Percentiles rank a stretch among this genome's conserved stretches.
These are phyloP conservation scores for Choiromyces venosus DNA, from an alignment of 495 filamentous ascomycete species.

Conservation along the genomic window DNA sequence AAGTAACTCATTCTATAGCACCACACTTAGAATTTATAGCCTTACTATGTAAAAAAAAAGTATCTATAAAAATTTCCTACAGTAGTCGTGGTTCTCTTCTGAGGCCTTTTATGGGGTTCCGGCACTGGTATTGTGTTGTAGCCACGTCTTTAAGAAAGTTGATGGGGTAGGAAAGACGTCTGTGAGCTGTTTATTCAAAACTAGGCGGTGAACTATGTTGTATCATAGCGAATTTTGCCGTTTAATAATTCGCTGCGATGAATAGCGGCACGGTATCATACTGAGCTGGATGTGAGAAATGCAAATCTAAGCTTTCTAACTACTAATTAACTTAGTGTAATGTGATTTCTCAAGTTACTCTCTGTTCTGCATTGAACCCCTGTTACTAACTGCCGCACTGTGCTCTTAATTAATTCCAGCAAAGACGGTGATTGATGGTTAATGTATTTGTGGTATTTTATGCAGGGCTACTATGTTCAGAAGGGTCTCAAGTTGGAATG, in stretches of 20 bases:
- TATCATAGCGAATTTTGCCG: neutral
- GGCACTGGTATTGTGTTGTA: neutral
- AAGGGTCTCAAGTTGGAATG: neutral
- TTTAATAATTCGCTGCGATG: neutral
- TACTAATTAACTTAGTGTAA: neutral
- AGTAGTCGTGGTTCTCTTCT: neutral
- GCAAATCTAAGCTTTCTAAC: neutral
- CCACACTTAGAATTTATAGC: neutral
- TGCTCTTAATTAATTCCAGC: neutral
- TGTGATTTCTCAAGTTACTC: neutral
- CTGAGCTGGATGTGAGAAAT: neutral
- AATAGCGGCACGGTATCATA: no score
- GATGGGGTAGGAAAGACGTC: neutral
- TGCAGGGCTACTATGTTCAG: neutral
- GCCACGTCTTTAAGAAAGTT: neutral
- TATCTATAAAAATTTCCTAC: neutral
- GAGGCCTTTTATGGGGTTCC: neutral
- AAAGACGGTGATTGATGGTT: neutral
- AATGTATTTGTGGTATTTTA: neutral
- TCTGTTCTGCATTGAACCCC: neutral
- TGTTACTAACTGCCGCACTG: neutral
- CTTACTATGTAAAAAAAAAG: neutral
- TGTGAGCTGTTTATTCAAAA: neutral
- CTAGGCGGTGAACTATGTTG: neutral
- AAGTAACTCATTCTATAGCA: neutral